Base-by-base conservation (phyloP, 257 asterid genomes). In the Plantago major region DNA sequence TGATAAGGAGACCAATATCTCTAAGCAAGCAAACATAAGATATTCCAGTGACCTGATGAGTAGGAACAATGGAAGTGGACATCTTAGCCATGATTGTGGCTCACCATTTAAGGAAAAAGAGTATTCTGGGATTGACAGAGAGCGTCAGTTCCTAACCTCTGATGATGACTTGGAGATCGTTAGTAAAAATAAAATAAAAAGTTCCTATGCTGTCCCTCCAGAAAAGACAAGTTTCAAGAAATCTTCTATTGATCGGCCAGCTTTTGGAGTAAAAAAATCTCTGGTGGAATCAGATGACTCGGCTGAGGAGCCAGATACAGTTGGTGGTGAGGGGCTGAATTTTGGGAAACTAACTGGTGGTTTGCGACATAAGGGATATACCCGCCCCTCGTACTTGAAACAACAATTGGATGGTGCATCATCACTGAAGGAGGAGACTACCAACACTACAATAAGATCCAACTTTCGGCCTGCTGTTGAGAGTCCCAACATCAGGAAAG, bases 261-360 rank as follows among this genome's bases (percentile, higher is more conserved):
- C 72, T 45, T 55, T 40, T n/a, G 70, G 65, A 54, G 60, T 50
- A 42, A 67, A 49, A 13, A 58, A 74, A 33, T 59, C 81, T 71
- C 64, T 12, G 22, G 53, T 19, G 13, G 79, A 66, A 48, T 42
- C 67, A 3, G 43, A 49, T 18, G 66, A 68, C 28, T 43, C 22
- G 48, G 72, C 52, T 48, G 57, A 70, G 15, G 78, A 82, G 65
- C 73, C 72, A 5, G 64, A 42, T 75, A 66, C 79, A 26, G 76
- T 68, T 38, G 64, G 61, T 33, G 80, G 53, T 51, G 79, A 30
- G 56, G 81, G 70, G 48, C 81, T 92, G 72, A 77, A 75, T 64
- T 83, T 83, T 54, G 93, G 81, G 54, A 84, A 73, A 69, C 78
- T 92, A 71, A 89, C 96, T 3, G 99, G 99, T 61, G 97, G 99